Evolutionary conservation across 2,329 filamentous ascomycete species (phyloP).

Genomic region (Nemania abortiva): DNA sequence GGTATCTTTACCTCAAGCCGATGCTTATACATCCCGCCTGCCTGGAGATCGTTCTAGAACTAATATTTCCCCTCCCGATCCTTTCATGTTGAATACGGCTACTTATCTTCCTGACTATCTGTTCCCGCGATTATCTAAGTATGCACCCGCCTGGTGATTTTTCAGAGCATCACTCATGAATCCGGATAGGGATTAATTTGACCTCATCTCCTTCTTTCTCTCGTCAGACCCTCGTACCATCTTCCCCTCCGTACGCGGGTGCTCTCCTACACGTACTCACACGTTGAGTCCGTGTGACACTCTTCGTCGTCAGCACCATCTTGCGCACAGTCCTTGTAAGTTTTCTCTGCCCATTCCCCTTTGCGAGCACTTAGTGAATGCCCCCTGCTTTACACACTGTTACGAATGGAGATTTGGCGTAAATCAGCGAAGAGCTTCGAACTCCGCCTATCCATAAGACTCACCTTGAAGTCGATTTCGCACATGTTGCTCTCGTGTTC

Average conservation of each 20-base stretch:
- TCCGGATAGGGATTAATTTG: neutral
- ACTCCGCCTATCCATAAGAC: neutral
- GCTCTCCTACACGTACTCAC: neutral
- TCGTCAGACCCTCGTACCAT: neutral
- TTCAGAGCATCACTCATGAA: neutral
- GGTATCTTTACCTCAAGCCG: neutral
- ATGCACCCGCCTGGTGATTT: neutral
- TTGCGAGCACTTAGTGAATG: neutral
- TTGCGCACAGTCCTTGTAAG: slow-evolving; percentile 19
- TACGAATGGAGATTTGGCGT: slow-evolving; percentile 15
- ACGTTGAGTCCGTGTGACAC: slow-evolving; percentile 16
- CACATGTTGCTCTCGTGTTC: slow-evolving; percentile 10
- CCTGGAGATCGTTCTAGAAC: neutral
- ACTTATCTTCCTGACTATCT: neutral
- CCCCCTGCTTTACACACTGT: slow-evolving; percentile 14
- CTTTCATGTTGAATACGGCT: neutral
- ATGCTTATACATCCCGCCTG: neutral
- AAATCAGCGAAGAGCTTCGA: neutral
- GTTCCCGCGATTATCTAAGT: neutral
- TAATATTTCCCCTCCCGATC: neutral
- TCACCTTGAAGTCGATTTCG: slow-evolving; percentile 14
- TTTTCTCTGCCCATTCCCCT: neutral
- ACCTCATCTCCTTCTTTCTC: neutral
- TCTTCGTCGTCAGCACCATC: slow-evolving; percentile 22
- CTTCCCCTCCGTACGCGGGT: neutral